Evolutionary conservation across 116 monocot species (phyloP).

Genomic region (Trichopus zeylanicus): DNA sequence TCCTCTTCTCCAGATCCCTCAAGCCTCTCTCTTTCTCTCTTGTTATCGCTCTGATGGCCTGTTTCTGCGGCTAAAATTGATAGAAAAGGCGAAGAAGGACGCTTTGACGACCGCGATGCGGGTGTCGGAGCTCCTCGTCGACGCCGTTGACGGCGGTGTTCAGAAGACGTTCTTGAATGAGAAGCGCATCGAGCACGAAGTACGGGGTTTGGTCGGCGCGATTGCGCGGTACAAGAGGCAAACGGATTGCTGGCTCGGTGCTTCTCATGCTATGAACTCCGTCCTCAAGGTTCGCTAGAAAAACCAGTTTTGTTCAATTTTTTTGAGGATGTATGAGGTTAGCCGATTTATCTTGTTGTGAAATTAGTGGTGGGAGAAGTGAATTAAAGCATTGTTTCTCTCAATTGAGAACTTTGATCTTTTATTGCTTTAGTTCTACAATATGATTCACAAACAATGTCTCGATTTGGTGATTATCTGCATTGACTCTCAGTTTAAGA

Average conservation of each 20-base stretch:
- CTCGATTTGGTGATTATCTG: too few species aligned
- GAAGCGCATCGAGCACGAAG: conserved; percentile 67
- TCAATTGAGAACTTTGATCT: too few species aligned
- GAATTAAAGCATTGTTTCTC: too few species aligned
- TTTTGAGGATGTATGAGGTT: background rate
- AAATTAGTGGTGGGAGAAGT: too few species aligned
- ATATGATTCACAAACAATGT: too few species aligned
- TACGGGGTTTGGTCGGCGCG: conserved; percentile 45
- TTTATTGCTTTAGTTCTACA: too few species aligned
- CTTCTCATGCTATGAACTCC: conserved; percentile 58
- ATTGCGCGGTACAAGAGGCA: conserved; percentile 48
- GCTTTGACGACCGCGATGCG: conserved; percentile 40
- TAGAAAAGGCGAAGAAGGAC: conserved; percentile 72
- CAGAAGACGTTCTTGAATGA: conserved; percentile 63
- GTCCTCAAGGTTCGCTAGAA: conserved; percentile 46
- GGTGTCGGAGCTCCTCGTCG: conserved; percentile 77
- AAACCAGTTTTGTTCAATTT: background rate
- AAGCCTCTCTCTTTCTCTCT: background rate
- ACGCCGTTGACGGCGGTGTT: conserved; percentile 62
- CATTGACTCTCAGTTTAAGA: too few species aligned
- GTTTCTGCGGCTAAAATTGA: background rate
- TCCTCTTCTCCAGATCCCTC: background rate
- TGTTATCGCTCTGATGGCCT: background rate
- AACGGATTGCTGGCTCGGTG: conserved; percentile 72
- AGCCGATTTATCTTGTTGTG: background rate